Conservation (phyloP, 2,329 filamentous ascomycete genomes). For the Apiospora arundinis region DNA sequence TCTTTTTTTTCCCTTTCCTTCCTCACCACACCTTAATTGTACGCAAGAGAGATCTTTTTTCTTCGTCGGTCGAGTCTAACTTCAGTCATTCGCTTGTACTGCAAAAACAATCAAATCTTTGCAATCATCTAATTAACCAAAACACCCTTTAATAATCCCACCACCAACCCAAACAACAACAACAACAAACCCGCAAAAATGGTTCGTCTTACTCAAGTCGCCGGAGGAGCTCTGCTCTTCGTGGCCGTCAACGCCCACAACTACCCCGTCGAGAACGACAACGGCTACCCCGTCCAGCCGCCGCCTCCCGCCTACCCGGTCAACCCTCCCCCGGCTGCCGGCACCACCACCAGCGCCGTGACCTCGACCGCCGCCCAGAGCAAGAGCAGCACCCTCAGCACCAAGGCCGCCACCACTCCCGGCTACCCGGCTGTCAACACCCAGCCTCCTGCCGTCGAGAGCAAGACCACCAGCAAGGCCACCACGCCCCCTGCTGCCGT, state of each 20-base stretch:
- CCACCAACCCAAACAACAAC: background rate
- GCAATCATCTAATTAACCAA: background rate
- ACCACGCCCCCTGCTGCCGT: background rate
- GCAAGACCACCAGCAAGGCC: background rate
- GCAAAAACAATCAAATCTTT: constrained; percentile 14
- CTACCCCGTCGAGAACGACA: background rate
- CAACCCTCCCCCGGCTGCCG: background rate
- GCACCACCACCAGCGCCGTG: background rate
- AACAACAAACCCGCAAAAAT: constrained; percentile 33
- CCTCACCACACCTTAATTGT: constrained; percentile 26
- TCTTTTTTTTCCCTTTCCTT: constrained; percentile 10
- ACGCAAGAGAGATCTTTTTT: constrained; percentile 21
- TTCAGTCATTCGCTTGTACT: constrained; percentile 41
- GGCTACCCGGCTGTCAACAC: background rate
- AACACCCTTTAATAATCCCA: background rate
- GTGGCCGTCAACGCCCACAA: constrained; percentile 36
- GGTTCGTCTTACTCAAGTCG: constrained; percentile 41
- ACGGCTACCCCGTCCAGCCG: background rate
- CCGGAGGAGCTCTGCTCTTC: constrained; percentile 38
- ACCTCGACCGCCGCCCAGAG: background rate
- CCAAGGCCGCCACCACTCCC: background rate
- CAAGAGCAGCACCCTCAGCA: background rate
- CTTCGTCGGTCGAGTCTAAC: constrained; percentile 32
- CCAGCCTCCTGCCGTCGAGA: background rate
- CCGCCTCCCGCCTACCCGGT: constrained; percentile 3